These are phyloP conservation scores for Geotrichum aggregatum DNA, from an alignment of 1,139 yeast genomes.

Conservation along the genomic window DNA sequence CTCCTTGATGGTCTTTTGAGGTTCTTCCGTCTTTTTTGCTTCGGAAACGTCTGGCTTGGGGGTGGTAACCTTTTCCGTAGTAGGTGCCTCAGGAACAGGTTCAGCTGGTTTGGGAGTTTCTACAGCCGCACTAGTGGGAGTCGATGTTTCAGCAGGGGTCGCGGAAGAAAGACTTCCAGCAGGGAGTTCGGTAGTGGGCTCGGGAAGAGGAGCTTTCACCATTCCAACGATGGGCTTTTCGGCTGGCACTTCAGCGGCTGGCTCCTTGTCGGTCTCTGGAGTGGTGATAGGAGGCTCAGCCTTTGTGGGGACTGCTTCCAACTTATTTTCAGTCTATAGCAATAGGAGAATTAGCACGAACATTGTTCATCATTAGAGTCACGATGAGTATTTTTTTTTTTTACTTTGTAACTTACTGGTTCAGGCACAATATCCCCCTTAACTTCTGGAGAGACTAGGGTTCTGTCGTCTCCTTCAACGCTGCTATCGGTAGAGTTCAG, in stretches of 20 bases:
- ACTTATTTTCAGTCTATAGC: slow-evolving; percentile 6
- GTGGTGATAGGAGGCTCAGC: not conserved
- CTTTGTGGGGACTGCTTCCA: slow-evolving; percentile 6
- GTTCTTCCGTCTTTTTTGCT: not conserved
- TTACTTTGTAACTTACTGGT: too few species aligned
- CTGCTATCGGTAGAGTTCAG: slow-evolving; percentile 2
- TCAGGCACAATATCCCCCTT: slow-evolving; percentile 5
- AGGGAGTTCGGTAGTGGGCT: not conserved
- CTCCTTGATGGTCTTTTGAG: slow-evolving; percentile 1
- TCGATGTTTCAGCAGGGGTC: not conserved
- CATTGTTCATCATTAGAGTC: slow-evolving; percentile 6
- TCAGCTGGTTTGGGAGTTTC: not conserved
- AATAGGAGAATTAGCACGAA: slow-evolving; percentile 1
- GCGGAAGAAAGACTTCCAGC: slow-evolving; percentile 1
- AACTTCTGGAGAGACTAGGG: not conserved
- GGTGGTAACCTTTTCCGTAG: not conserved
- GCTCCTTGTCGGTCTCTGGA: not conserved
- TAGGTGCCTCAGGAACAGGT: not conserved
- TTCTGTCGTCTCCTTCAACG: slow-evolving; percentile 1
- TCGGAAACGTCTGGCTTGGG: not conserved
- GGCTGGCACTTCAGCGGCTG: not conserved
- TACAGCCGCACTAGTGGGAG: not conserved
- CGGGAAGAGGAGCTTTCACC: not conserved
- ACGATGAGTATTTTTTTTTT: too few species aligned
- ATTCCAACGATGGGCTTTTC: not conserved